Conservation (phyloP, 2,329 filamentous ascomycete genomes). For the Arthrobotrys musiformis region DNA sequence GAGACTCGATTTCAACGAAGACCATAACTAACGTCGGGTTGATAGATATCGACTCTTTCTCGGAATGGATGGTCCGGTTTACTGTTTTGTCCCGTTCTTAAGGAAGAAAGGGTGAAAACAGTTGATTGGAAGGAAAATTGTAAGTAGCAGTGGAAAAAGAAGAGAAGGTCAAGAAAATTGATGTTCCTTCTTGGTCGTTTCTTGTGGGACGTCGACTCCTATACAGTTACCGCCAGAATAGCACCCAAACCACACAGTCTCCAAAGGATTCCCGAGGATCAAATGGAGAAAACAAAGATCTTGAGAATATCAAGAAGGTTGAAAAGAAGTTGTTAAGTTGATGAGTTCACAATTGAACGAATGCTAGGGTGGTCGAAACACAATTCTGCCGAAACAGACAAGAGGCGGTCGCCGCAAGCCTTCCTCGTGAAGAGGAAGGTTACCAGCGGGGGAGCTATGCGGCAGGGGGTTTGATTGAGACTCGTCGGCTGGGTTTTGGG, state of each 20-base stretch:
- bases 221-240: slow-evolving; percentile 33
- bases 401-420: slow-evolving; percentile 99
- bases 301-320: slow-evolving; percentile 59
- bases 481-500: slow-evolving; percentile 53
- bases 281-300: slow-evolving; percentile 48
- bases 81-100: slow-evolving; percentile 19
- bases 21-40: slow-evolving; percentile 38
- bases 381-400: slow-evolving; percentile 87
- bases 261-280: slow-evolving; percentile 6
- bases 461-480: slow-evolving; percentile 77
- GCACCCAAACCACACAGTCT: slow-evolving; percentile 22
- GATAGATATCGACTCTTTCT: background rate
- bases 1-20: slow-evolving; percentile 64
- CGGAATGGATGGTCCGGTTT: slow-evolving; percentile 8
- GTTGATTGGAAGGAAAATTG: slow-evolving; percentile 5
- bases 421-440: slow-evolving; percentile 99
- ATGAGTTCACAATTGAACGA: slow-evolving; percentile 59
- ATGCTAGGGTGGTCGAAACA: slow-evolving; percentile 95
- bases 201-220: slow-evolving; percentile 25
- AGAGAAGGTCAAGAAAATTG: background rate
- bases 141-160: slow-evolving; percentile 12
- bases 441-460: slow-evolving; percentile 98
- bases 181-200: slow-evolving; percentile 11
- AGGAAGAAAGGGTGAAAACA: background rate
- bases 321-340: slow-evolving; percentile 29